A percentile compares a stretch with the other conserved stretches of the same genome.
These are phyloP conservation scores for Solanum aculeatissimum DNA, from an alignment of 305 asterid species.

Conservation along the genomic window DNA sequence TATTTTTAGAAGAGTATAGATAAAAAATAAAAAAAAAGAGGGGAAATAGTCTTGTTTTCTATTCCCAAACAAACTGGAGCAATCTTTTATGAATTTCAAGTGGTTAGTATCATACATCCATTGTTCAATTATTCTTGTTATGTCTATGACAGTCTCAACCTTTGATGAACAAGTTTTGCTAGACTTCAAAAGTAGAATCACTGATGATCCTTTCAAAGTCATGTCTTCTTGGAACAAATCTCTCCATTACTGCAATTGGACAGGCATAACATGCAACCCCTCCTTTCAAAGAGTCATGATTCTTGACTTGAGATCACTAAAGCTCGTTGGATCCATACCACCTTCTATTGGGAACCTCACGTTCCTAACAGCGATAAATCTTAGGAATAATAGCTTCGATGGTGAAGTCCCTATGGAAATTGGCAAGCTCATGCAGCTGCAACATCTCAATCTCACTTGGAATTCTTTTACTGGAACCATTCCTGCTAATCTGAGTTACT, in stretches of 20 bases:
- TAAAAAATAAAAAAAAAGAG: background rate
- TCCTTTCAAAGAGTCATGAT: background rate
- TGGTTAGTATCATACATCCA: background rate
- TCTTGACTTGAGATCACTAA: background rate
- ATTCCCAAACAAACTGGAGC: background rate
- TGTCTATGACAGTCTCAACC: background rate
- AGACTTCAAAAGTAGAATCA: slow-evolving; percentile 1
- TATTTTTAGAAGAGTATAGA: background rate
- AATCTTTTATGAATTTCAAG: background rate
- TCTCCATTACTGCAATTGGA: slow-evolving; percentile 8
- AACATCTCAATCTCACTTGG: slow-evolving; percentile 9
- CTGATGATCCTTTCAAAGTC: slow-evolving; percentile 4
- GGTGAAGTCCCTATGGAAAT: slow-evolving; percentile 12
- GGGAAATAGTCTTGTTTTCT: background rate
- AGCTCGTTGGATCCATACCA: slow-evolving; percentile 6
- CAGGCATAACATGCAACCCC: slow-evolving; percentile 7
- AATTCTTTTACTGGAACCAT: slow-evolving; percentile 10
- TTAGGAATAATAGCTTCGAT: slow-evolving; percentile 7
- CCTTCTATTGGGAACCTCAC: slow-evolving; percentile 15
- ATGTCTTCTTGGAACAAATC: slow-evolving; percentile 13
- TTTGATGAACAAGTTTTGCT: slow-evolving; percentile 3
- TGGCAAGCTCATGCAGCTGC: slow-evolving; percentile 2
- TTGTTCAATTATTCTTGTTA: background rate
- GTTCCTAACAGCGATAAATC: background rate
- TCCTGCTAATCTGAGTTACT: slow-evolving; percentile 4